Base-by-base conservation (phyloP, 2,329 filamentous ascomycete species). In the Zalaria obscura region DNA sequence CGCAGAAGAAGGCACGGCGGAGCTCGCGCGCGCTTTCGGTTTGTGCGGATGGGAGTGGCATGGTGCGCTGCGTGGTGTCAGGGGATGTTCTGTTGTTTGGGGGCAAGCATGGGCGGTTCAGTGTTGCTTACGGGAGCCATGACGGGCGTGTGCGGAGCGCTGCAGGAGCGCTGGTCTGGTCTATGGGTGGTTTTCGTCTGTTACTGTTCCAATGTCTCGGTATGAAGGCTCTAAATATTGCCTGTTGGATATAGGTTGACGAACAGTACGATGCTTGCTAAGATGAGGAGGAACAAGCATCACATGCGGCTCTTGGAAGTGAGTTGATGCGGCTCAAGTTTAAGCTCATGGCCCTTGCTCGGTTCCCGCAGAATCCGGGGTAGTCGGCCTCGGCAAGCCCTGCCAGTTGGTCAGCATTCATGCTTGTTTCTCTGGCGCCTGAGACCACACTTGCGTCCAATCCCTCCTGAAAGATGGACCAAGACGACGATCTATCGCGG, bases 1-100 rank as follows among this genome's bases (percentile, higher is more conserved):
- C 75, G 67, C 77, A 48, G 37, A 34, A 45, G 38, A 47, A 47
- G 32, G 39, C 39, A 32, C 29, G 35, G 31, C 43, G 41, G 11
- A 42, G n/a, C 10, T 45, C 37, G 35, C 39, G 38, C 6, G 42
- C 42, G 28, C 39, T 41, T 10, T 41, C 35, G 26, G 40, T 43
- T 35, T 43, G 35, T 7, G 42, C 42, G 39, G 38, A 40, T 8
- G 42, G 42, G 25, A 44, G 39, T 3, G 18, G 25, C 25, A 36
- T 41, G 32, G 42, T 40, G n/a, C 42, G 34, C 42, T 44, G 33
- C 5, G 11, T 8, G 7, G 27, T 35, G 31, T 40, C 25, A 41
- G 39, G n/a, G 29, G 5, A 4, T 2, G 2, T 1, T 4, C 31
- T 3, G 3, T 3, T 10, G 3, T n/a, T 9, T 18, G 5, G 25